A percentile compares a stretch with the other conserved stretches of the same genome.
Evolutionary conservation across 805 yeast genomes (phyloP).

Genomic region (Lipomyces mesembrius): DNA sequence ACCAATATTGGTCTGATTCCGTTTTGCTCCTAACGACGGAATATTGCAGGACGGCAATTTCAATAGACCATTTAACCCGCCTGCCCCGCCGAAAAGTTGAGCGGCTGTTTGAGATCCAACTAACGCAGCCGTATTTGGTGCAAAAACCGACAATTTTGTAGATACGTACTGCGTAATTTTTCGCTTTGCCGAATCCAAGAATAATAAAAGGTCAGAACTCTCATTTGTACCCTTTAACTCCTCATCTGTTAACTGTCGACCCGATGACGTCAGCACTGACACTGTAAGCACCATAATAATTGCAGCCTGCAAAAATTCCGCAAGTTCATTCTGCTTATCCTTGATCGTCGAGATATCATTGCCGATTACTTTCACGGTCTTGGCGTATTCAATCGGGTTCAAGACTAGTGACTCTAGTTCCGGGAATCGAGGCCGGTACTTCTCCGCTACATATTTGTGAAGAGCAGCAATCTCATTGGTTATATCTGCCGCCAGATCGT

Average conservation of each 20-base stretch:
- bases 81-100: constrained; percentile 67
- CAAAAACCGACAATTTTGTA: constrained; percentile 58
- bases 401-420: constrained; percentile 69
- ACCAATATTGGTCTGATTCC: constrained; percentile 47
- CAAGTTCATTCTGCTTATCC: constrained; percentile 46
- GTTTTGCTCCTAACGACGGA: constrained; percentile 71
- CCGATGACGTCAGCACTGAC: constrained; percentile 62
- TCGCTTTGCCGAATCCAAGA: constrained; percentile 52
- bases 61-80: constrained; percentile 70
- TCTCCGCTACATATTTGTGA: constrained; percentile 55
- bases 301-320: constrained; percentile 59
- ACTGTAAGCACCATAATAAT: constrained; percentile 73
- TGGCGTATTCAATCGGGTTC: constrained; percentile 65
- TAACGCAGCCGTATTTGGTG: constrained; percentile 79
- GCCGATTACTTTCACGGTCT: constrained; percentile 56
- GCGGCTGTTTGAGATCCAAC: constrained; percentile 77
- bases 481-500: constrained; percentile 59
- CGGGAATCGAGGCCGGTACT: constrained; percentile 67
- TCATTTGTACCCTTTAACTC: constrained; percentile 50
- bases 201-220: constrained; percentile 56
- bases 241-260: constrained; percentile 42
- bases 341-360: constrained; percentile 49
- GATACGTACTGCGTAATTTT: constrained; percentile 61
- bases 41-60: constrained; percentile 81
- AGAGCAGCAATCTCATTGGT: constrained; percentile 58